Evolutionary conservation across 2,329 filamentous ascomycete species (phyloP).

Genomic region (Microdochium nivale): DNA sequence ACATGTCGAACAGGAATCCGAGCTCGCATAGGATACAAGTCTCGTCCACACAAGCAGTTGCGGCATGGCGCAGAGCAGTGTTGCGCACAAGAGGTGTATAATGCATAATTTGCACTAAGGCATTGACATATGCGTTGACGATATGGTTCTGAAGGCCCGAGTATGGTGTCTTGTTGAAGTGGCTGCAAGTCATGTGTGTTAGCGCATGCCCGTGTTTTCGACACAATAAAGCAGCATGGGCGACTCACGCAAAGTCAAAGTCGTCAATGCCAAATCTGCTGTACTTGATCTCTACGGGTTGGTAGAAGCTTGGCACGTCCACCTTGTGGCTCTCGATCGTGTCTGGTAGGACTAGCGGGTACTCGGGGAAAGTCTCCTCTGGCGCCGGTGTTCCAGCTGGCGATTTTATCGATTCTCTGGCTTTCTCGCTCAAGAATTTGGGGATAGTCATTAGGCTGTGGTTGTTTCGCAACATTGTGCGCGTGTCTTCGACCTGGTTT

Average conservation of each 20-base stretch:
- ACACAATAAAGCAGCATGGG: neutral
- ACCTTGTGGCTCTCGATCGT: slow-evolving; percentile 65
- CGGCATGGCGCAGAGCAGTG: slow-evolving; percentile 78
- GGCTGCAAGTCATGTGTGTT: slow-evolving; percentile 44
- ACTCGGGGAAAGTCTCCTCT: slow-evolving; percentile 43
- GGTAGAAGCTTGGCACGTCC: slow-evolving; percentile 82
- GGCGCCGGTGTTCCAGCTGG: slow-evolving; percentile 28
- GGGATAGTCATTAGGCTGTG: slow-evolving; percentile 64
- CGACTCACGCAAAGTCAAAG: slow-evolving; percentile 81
- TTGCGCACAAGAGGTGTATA: slow-evolving; percentile 88
- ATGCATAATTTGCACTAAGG: slow-evolving; percentile 81
- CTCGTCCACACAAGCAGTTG: slow-evolving; percentile 74
- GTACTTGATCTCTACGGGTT: slow-evolving; percentile 95
- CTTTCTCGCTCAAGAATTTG: slow-evolving; percentile 92
- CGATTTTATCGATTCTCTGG: slow-evolving; percentile 54
- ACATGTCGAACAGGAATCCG: slow-evolving; percentile 94
- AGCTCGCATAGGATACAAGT: slow-evolving; percentile 87
- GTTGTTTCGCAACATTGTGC: slow-evolving; percentile 45
- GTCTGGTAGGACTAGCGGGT: slow-evolving; percentile 57
- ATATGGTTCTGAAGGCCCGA: slow-evolving; percentile 96
- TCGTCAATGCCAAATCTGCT: slow-evolving; percentile 99
- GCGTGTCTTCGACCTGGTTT: slow-evolving; percentile 77
- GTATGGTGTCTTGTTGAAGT: slow-evolving; percentile 87
- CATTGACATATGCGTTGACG: slow-evolving; percentile 91
- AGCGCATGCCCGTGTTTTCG: neutral